These are phyloP conservation scores for Cajanus cajan DNA, from an alignment of 306 rosid species.

Conservation along the genomic window DNA sequence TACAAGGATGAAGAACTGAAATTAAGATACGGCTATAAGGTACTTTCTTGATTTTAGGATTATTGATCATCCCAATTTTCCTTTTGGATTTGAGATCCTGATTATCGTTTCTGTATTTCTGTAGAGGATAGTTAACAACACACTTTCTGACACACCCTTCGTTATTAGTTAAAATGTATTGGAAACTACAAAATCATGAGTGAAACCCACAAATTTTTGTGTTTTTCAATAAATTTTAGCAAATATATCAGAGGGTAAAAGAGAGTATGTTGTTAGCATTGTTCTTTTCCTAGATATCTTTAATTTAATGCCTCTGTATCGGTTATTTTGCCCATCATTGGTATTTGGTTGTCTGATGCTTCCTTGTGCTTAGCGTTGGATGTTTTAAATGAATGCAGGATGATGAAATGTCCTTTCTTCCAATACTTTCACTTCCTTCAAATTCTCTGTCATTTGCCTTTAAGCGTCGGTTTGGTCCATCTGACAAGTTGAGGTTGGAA, in stretches of 20 bases:
- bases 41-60: conserved; percentile 14
- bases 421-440: conserved; percentile 70
- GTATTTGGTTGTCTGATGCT: conserved; percentile 14
- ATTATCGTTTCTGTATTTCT: neutral
- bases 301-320: neutral
- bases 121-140: neutral
- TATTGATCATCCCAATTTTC: neutral
- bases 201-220: neutral
- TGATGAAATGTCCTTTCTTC: conserved; percentile 80
- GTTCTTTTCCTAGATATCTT: neutral
- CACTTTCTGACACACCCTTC: neutral
- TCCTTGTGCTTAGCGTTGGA: neutral
- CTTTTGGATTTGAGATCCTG: neutral
- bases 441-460: conserved; percentile 82
- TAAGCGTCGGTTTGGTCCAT: conserved; percentile 79
- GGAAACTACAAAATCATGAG: neutral
- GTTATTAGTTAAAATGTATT: neutral
- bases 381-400: conserved; percentile 61
- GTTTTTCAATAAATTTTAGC: neutral
- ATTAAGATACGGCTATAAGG: conserved; percentile 78
- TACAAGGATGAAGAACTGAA: conserved; percentile 71
- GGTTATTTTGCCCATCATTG: neutral
- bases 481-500: conserved; percentile 79
- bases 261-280: neutral
- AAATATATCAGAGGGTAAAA: neutral